A percentile compares a stretch with the other conserved stretches of the same genome.
Conservation (phyloP, 371 early-diverging fungal genomes). For the Zychaea mexicana region DNA sequence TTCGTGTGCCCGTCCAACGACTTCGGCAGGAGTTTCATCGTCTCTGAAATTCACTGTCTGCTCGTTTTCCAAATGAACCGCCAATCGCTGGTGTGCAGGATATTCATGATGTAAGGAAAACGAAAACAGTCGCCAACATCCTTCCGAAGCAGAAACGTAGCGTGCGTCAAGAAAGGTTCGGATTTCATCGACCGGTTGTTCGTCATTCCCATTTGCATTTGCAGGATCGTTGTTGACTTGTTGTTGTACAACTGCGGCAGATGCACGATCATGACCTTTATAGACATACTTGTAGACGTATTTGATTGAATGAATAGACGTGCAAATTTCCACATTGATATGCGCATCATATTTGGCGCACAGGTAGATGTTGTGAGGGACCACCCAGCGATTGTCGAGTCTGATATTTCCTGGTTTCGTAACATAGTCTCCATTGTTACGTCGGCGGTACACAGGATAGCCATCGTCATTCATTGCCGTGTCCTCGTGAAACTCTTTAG, state of each 20-base stretch:
- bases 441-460: constrained; percentile 6
- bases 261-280: background rate
- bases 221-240: background rate
- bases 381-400: constrained; percentile 28
- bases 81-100: too few relatives aligned
- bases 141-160: background rate
- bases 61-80: too few relatives aligned
- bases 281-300: constrained; percentile 46
- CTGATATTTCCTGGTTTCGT: background rate
- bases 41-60: too few relatives aligned
- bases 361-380: constrained; percentile 34
- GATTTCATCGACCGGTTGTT: background rate
- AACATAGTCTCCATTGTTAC: background rate
- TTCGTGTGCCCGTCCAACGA: background rate
- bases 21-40: background rate
- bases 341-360: constrained; percentile 38
- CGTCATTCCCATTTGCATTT: background rate
- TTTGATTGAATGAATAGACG: constrained; percentile 18
- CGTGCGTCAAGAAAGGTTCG: background rate
- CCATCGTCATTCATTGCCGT: constrained; percentile 8
- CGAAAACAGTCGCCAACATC: background rate
- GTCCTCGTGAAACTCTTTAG: constrained; percentile 12
- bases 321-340: constrained; percentile 43
- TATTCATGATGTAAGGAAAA: too few relatives aligned
- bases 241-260: background rate